A percentile compares a stretch with the other conserved stretches of the same genome.
Conservation (phyloP, 1,284 basidiomycete genomes). For the Ganoderma lucidum region DNA sequence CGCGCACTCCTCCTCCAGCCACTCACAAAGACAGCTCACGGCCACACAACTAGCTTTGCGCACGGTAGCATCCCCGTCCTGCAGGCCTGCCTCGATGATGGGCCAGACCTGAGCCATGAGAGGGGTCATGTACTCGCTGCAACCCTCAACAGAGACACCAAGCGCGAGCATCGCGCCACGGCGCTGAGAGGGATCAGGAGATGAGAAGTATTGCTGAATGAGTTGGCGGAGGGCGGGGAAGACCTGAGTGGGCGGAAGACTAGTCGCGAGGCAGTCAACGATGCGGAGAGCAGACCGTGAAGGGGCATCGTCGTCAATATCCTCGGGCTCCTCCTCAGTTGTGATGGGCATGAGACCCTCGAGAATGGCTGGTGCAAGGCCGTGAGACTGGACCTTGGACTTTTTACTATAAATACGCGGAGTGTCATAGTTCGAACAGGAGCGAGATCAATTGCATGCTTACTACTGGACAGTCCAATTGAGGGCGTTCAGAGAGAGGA, state of each 20-base stretch:
- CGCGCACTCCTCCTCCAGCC: constrained; percentile 95
- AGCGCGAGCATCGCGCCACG: constrained; percentile 97
- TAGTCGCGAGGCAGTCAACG: constrained; percentile 93
- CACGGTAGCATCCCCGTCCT: constrained; percentile 86
- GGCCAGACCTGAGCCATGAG: constrained; percentile 96
- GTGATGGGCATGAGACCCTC: constrained; percentile 95
- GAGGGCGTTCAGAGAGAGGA: constrained; percentile 93
- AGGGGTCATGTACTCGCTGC: constrained; percentile 97
- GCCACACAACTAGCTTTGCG: constrained; percentile 96
- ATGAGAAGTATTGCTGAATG: constrained; percentile 86
- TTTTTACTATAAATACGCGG: constrained; percentile 78
- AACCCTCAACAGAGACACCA: constrained; percentile 96
- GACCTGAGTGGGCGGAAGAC: constrained; percentile 94
- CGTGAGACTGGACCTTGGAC: constrained; percentile 90
- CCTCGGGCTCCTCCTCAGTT: constrained; percentile 88
- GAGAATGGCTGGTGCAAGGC: constrained; percentile 88
- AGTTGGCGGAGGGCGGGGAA: constrained; percentile 92
- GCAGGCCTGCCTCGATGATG: constrained; percentile 90
- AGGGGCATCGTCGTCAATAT: constrained; percentile 91
- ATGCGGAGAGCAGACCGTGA: constrained; percentile 95
- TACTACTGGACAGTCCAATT: constrained; percentile 97
- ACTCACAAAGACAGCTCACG: constrained; percentile 97
- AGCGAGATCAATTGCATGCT: constrained; percentile 36
- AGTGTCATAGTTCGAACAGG: background rate
- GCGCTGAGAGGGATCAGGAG: constrained; percentile 79